phyloP scores from a whole-genome alignment of 2,329 filamentous ascomycete species.

The Trichophyton rubrum region DNA sequence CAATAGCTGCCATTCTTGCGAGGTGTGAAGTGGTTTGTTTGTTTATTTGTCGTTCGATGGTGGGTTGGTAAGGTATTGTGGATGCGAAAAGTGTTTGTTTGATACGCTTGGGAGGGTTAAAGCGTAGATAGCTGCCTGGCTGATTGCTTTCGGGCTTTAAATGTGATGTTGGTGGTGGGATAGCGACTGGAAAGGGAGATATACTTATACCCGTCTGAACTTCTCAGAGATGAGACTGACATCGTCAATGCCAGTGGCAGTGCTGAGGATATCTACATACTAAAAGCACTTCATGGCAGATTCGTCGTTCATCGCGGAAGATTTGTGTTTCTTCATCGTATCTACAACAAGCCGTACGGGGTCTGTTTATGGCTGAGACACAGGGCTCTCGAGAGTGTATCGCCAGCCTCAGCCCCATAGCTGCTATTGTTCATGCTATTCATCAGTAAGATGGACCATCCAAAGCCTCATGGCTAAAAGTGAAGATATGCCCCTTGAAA shows the following conservation, averaged over 20 bases:
- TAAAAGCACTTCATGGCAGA: background rate
- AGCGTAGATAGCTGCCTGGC: background rate
- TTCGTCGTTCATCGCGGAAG: background rate
- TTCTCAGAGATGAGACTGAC: background rate
- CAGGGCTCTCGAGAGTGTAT: background rate
- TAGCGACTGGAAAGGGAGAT: background rate
- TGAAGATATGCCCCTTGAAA: background rate
- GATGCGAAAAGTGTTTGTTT: background rate
- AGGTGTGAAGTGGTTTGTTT: background rate
- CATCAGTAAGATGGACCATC: background rate
- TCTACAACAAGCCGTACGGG: background rate
- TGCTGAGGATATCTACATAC: background rate
- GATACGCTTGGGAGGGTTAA: background rate
- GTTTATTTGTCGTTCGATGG: too few species aligned
- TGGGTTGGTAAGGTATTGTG: background rate
- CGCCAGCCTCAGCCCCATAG: background rate
- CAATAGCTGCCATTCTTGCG: constrained; percentile 6
- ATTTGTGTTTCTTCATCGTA: background rate
- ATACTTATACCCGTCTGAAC: background rate
- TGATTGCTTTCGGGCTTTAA: background rate
- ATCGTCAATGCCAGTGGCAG: background rate
- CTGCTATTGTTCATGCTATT: background rate
- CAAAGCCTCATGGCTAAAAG: background rate
- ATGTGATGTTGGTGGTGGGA: background rate
- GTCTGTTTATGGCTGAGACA: background rate